Evolutionary conservation across 1,284 basidiomycete species (phyloP).

Genomic region (Apiotrichum mycotoxinovorans): DNA sequence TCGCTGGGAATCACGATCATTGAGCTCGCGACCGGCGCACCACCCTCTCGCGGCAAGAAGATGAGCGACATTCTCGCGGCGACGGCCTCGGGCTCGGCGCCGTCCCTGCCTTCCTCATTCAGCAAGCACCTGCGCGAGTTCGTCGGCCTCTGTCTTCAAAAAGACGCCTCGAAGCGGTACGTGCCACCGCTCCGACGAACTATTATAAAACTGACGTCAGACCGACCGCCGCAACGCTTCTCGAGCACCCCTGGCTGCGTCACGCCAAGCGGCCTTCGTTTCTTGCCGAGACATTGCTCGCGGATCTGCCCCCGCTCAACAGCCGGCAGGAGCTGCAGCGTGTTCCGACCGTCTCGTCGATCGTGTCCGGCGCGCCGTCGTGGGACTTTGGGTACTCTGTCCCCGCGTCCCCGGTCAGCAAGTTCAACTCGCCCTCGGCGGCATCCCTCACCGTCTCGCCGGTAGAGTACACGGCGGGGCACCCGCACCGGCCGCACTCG

Average conservation of each 20-base stretch:
- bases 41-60: slow-evolving; percentile 18
- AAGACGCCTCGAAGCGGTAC: slow-evolving; percentile 70
- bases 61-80: slow-evolving; percentile 9
- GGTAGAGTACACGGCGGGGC: slow-evolving; percentile 23
- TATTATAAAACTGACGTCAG: slow-evolving; percentile 23
- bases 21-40: slow-evolving; percentile 33
- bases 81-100: slow-evolving; percentile 5
- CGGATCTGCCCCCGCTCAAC: slow-evolving; percentile 28
- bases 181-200: too few relatives aligned
- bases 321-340: slow-evolving; percentile 43
- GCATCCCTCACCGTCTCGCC: slow-evolving; percentile 10
- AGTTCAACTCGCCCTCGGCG: slow-evolving; percentile 10
- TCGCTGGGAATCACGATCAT: slow-evolving; percentile 76
- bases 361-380: slow-evolving; percentile 32
- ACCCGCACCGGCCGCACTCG: slow-evolving; percentile 12
- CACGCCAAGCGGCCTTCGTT: slow-evolving; percentile 30
- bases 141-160: slow-evolving; percentile 73
- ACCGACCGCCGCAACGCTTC: slow-evolving; percentile 23
- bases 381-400: slow-evolving; percentile 43
- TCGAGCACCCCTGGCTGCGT: slow-evolving; percentile 37
- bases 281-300: slow-evolving; percentile 34
- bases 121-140: slow-evolving; percentile 85
- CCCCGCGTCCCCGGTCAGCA: slow-evolving; percentile 27
- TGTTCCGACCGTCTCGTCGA: slow-evolving; percentile 31
- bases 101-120: slow-evolving; percentile 38